These are phyloP conservation scores for button mushroom (Agaricus bisporus) DNA, from an alignment of 768 basidiomycete genomes.

Conservation along the genomic window DNA sequence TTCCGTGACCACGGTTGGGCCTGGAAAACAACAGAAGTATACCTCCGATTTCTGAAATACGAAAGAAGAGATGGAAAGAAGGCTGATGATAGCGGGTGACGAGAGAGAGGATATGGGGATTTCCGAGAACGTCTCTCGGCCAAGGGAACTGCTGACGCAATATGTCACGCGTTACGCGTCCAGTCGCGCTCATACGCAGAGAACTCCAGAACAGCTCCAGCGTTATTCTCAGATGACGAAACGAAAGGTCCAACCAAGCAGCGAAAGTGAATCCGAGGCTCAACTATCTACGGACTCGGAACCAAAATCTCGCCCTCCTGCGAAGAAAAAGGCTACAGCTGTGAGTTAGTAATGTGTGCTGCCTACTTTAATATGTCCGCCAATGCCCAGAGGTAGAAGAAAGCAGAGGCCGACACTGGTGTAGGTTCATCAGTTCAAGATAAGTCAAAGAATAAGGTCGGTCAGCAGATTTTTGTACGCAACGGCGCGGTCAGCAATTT, in stretches of 20 bases:
- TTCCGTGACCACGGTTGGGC: constrained; percentile 39
- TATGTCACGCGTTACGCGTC: constrained; percentile 14
- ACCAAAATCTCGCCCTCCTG: neutral
- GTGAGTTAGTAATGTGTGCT: neutral
- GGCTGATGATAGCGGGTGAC: constrained; percentile 3
- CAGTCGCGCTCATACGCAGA: constrained; percentile 5
- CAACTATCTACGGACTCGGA: constrained; percentile 2
- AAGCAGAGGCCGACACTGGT: neutral
- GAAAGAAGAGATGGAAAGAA: neutral
- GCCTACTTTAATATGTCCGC: neutral
- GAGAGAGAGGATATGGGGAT: constrained; percentile 9
- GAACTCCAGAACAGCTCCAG: neutral
- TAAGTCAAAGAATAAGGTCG: neutral
- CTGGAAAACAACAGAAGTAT: constrained; percentile 27
- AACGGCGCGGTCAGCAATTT: neutral
- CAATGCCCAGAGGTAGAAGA: neutral
- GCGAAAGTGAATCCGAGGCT: constrained; percentile 9
- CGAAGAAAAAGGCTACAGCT: constrained; percentile 14
- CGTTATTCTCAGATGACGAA: constrained; percentile 18
- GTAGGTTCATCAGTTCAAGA: neutral
- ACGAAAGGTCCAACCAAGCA: constrained; percentile 19
- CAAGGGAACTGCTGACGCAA: constrained; percentile 28
- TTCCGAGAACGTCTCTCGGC: constrained; percentile 4
- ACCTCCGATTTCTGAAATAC: neutral
- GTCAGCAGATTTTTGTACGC: neutral